Conservation (phyloP, 345 rosid species). For the Dimocarpus longan region DNA sequence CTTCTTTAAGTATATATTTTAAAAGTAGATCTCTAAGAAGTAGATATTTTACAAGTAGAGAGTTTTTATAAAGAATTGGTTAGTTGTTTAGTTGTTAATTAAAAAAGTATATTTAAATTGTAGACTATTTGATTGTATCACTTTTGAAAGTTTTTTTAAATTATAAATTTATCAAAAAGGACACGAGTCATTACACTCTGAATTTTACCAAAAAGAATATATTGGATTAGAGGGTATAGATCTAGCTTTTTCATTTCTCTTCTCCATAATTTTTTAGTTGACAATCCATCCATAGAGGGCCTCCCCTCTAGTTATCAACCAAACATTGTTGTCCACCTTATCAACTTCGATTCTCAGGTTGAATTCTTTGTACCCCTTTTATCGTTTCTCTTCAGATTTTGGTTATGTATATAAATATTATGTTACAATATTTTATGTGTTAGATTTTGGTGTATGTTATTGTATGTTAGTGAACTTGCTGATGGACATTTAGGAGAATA, state of each 20-base stretch:
- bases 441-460: not conserved
- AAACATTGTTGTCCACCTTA: conserved; percentile 92
- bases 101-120: too few species aligned
- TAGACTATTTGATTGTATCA: too few species aligned
- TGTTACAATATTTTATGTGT: not conserved
- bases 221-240: too few species aligned
- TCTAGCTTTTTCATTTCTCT: not conserved
- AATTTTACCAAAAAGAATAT: too few species aligned
- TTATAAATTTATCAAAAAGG: too few species aligned
- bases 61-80: too few species aligned
- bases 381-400: not conserved
- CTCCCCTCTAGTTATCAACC: conserved; percentile 97
- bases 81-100: too few species aligned
- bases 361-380: not conserved
- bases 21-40: too few species aligned
- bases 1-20: too few species aligned
- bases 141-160: too few species aligned
- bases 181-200: too few species aligned
- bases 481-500: not conserved
- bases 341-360: conserved; percentile 88
- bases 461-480: not conserved
- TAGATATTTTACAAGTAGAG: too few species aligned
- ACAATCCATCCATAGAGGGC: conserved; percentile 58
- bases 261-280: not conserved
- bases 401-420: not conserved